Evolutionary conservation across 805 yeast genomes (phyloP), one percentile per base, ranked within the genome.

Genomic region (Myxozyma neotropica): DNA sequence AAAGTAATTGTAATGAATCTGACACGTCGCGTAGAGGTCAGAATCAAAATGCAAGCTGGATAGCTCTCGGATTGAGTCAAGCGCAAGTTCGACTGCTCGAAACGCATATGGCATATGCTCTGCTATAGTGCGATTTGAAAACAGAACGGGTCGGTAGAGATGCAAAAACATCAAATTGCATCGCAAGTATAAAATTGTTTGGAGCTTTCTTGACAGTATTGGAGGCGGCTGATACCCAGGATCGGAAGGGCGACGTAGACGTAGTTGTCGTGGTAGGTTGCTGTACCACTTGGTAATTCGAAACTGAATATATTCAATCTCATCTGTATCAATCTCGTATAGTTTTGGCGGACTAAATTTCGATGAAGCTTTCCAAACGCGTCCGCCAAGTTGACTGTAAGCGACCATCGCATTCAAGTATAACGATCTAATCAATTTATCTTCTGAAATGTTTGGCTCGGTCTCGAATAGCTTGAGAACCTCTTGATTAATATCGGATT

Each of bases 1-100:
- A 42, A 68, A 68, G 31, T 68, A 68, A 52, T 66, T 68, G 55
- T 68, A 68, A 52, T 68, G 71, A 19, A 68, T 59, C 40, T 63
- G 67, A 39, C 68, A 68, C 4, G 57, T 52, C 13, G 58, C 21
- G 58, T 68, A 68, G 17, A 65, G 50, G 19, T 59, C 68, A 4
- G 65, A 53, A 36, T 67, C 54, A 31, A 59, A 61, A 26, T 59
- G 67, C 1, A 68, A 54, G 2, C 67, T 57, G 2, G 49, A 65
- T 1, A 68, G 63, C 53, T 60, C 67, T 10, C 64, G 59, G 15
- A 68, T 64, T 13, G 69, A 64, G 31, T 59, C 66, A 13, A 68
- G 51, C 5, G 70, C 66, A 6, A 67, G 53, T 19, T 63, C 58
- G 19, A 68, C 68, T 2, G 69, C 71, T 15, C 62, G 64, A 17